A percentile compares a stretch with the other conserved stretches of the same genome.
Conservation (phyloP, 2,329 filamentous ascomycete genomes). For the Claviceps capensis region DNA sequence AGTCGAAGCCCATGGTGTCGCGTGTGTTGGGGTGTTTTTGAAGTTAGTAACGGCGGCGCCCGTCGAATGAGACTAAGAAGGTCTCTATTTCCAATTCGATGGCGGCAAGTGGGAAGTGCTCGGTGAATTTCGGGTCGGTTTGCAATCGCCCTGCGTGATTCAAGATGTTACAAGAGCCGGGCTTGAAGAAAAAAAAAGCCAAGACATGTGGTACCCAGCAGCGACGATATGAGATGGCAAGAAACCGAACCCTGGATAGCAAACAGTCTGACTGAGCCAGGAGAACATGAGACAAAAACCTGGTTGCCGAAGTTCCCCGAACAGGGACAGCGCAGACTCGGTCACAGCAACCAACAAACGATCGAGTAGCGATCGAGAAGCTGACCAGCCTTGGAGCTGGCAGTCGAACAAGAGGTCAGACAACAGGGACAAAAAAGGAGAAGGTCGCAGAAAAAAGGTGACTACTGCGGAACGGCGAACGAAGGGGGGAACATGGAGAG, state of each 20-base stretch:
- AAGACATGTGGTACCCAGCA: conserved; percentile 17
- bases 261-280: conserved; percentile 1
- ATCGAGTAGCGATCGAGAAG: neutral
- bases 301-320: neutral
- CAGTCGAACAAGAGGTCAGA: neutral
- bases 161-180: conserved; percentile 8
- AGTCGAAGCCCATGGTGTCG: conserved; percentile 40
- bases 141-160: neutral
- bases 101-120: neutral
- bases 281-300: conserved; percentile 1
- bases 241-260: conserved; percentile 1
- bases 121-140: neutral
- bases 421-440: neutral
- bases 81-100: neutral
- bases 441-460: neutral
- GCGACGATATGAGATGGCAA: conserved; percentile 3
- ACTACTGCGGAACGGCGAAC: neutral
- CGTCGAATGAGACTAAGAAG: neutral
- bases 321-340: neutral
- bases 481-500: neutral
- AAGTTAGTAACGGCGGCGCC: conserved; percentile 1
- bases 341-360: neutral
- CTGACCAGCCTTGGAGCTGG: neutral
- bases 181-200: conserved; percentile 7
- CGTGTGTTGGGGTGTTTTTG: conserved; percentile 4